These are phyloP conservation scores for Tolypocladium amazonense DNA, from an alignment of 2,329 filamentous ascomycete species.

Conservation along the genomic window DNA sequence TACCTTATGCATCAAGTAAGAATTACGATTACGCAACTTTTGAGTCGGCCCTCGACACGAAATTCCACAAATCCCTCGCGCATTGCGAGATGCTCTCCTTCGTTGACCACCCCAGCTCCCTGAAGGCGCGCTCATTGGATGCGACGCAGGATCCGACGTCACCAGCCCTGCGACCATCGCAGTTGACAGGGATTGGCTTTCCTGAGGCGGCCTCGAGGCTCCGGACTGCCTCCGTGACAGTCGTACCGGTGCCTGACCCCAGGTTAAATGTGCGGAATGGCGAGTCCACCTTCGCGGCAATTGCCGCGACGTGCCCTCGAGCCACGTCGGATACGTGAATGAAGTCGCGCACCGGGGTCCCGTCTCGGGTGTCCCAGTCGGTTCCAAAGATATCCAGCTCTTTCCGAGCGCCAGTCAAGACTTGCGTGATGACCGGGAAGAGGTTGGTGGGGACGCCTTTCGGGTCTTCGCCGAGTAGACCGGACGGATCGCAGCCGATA, in stretches of 20 bases:
- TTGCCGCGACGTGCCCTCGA: constrained; percentile 51
- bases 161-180: constrained; percentile 26
- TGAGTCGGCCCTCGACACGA: constrained; percentile 9
- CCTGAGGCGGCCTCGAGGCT: constrained; percentile 26
- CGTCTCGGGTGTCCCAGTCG: constrained; percentile 55
- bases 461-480: constrained; percentile 53
- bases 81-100: constrained; percentile 19
- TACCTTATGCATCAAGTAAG: neutral
- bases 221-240: constrained; percentile 31
- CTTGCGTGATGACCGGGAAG: constrained; percentile 52
- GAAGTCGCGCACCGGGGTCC: constrained; percentile 57
- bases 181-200: constrained; percentile 23
- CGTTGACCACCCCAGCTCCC: constrained; percentile 30
- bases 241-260: constrained; percentile 33
- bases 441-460: constrained; percentile 51
- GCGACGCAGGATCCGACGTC: constrained; percentile 34
- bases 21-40: neutral
- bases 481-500: constrained; percentile 54
- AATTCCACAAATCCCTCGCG: constrained; percentile 23
- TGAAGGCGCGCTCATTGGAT: constrained; percentile 24
- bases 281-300: constrained; percentile 21
- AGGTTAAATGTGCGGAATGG: constrained; percentile 33
- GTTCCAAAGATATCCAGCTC: constrained; percentile 51
- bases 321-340: constrained; percentile 58
- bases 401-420: constrained; percentile 42